Evolutionary conservation across 2,329 filamentous ascomycete species (phyloP).

Genomic region (Penicillium sp.): DNA sequence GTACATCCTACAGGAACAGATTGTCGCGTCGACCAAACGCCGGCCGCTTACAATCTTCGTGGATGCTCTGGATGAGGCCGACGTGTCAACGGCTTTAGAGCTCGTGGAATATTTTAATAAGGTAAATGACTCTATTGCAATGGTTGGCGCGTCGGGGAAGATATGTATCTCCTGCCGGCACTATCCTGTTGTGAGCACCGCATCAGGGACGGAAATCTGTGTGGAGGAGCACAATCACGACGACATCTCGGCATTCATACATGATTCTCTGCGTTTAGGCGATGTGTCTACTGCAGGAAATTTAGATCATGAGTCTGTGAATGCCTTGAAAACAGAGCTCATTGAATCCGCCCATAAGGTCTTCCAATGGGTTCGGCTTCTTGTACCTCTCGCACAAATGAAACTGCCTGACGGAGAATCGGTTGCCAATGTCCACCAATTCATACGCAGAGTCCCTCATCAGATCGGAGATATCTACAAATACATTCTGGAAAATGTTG

Average conservation of each 20-base stretch:
- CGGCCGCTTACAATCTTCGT: constrained; percentile 10
- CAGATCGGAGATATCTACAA: constrained; percentile 10
- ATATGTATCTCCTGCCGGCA: constrained; percentile 21
- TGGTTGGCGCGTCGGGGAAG: not conserved
- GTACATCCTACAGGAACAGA: not conserved
- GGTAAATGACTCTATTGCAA: not conserved
- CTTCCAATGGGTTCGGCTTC: constrained; percentile 13
- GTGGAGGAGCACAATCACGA: constrained; percentile 12
- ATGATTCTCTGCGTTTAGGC: not conserved
- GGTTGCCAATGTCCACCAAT: constrained; percentile 1
- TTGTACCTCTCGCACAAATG: constrained; percentile 4
- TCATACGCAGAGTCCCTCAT: constrained; percentile 8
- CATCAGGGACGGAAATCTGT: constrained; percentile 2
- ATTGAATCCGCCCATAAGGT: constrained; percentile 7
- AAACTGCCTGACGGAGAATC: constrained; percentile 9
- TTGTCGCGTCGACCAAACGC: not conserved
- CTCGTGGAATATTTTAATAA: constrained; percentile 8
- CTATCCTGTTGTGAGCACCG: constrained; percentile 12
- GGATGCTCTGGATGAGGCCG: constrained; percentile 16
- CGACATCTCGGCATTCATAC: constrained; percentile 4
- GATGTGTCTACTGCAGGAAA: not conserved
- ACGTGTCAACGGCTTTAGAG: constrained; percentile 3
- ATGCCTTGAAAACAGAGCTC: not conserved
- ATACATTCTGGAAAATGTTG: constrained; percentile 4
- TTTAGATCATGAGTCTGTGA: not conserved